These are phyloP conservation scores for Eustoma russellianum DNA, from an alignment of 257 asterid species.

Conservation along the genomic window DNA sequence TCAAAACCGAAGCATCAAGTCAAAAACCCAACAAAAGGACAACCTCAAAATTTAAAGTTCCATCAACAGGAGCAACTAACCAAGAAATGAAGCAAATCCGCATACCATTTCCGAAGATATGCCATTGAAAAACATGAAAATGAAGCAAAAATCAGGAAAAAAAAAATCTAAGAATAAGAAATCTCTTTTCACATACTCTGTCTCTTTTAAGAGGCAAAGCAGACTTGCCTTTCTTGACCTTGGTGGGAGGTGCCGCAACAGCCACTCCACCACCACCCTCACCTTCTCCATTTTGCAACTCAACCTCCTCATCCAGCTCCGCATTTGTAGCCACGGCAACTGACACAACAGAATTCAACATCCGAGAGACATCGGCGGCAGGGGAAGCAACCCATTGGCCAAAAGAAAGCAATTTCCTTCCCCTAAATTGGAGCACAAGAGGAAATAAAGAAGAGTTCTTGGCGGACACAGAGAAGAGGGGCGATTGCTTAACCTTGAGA, in stretches of 20 bases:
- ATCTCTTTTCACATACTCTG: slow-evolving; percentile 36
- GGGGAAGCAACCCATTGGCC: slow-evolving; percentile 3
- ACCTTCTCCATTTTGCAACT: slow-evolving; percentile 16
- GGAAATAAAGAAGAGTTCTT: slow-evolving; percentile 12
- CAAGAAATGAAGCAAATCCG: slow-evolving; percentile 1
- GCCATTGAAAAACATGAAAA: background rate
- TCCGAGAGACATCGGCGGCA: slow-evolving; percentile 25
- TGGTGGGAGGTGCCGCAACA: slow-evolving; percentile 36
- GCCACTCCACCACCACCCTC: slow-evolving; percentile 23
- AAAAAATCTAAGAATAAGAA: background rate
- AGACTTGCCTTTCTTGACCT: slow-evolving; percentile 92
- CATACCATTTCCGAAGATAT: background rate
- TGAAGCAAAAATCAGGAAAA: background rate
- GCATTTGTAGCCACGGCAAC: slow-evolving; percentile 27
- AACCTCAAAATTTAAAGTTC: too few species aligned
- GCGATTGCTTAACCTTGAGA: slow-evolving; percentile 7
- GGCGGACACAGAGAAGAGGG: slow-evolving; percentile 5
- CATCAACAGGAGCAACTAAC: background rate
- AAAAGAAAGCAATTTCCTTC: slow-evolving; percentile 8
- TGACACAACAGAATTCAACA: slow-evolving; percentile 30
- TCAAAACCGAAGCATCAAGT: too few species aligned
- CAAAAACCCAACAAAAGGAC: too few species aligned
- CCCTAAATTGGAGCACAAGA: slow-evolving; percentile 15
- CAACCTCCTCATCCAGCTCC: slow-evolving; percentile 33
- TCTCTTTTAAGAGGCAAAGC: slow-evolving; percentile 80